These are phyloP conservation scores for Yamadazyma paraphyllophila DNA, from an alignment of 805 yeast genomes.

Conservation along the genomic window DNA sequence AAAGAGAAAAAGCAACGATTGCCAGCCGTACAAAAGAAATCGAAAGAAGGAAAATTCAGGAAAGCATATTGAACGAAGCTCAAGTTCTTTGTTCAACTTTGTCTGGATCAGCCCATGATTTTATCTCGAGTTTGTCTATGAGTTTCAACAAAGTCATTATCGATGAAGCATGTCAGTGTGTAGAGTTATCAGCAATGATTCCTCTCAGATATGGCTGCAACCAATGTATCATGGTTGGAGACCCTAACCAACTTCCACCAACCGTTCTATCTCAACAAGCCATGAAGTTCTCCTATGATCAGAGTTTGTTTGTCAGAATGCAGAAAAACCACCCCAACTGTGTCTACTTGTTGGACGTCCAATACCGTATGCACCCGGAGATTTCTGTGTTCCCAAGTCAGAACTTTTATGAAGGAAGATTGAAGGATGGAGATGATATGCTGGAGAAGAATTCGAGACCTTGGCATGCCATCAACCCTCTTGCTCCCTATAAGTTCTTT, in stretches of 20 bases:
- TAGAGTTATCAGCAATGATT: slow-evolving; percentile 85
- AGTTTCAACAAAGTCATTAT: slow-evolving; percentile 87
- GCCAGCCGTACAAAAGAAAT: slow-evolving; percentile 74
- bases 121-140: slow-evolving; percentile 69
- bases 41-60: slow-evolving; percentile 72
- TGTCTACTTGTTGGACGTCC: slow-evolving; percentile 78
- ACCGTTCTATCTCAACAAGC: slow-evolving; percentile 92
- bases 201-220: slow-evolving; percentile 90
- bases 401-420: slow-evolving; percentile 71
- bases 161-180: slow-evolving; percentile 98
- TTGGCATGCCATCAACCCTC: slow-evolving; percentile 65
- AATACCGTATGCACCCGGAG: slow-evolving; percentile 96
- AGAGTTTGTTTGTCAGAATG: slow-evolving; percentile 92
- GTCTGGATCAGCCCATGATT: slow-evolving; percentile 92
- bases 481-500: slow-evolving; percentile 78
- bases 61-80: slow-evolving; percentile 66
- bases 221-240: slow-evolving; percentile 95
- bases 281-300: slow-evolving; percentile 75
- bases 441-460: slow-evolving; percentile 53
- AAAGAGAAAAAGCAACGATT: slow-evolving; percentile 69
- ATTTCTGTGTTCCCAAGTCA: slow-evolving; percentile 84
- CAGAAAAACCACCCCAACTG: slow-evolving; percentile 60
- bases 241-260: slow-evolving; percentile 97
- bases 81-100: slow-evolving; percentile 88
- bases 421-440: slow-evolving; percentile 81